Evolutionary conservation across 345 rosid species (phyloP).

Genomic region (Bruguiera parviflora): DNA sequence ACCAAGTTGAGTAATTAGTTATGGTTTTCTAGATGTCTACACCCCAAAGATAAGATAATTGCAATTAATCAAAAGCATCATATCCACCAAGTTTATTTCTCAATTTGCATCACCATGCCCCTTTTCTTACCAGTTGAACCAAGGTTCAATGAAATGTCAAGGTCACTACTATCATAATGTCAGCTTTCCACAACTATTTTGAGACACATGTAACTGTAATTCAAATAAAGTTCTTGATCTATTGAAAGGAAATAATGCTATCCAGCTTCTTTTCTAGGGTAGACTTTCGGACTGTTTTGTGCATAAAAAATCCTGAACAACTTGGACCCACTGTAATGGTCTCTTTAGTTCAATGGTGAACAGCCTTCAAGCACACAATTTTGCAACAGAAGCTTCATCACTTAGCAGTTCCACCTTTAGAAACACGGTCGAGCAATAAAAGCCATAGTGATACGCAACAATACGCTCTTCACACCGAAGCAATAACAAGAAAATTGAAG

Average conservation of each 20-base stretch:
- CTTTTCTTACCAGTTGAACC: neutral
- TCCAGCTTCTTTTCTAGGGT: no score
- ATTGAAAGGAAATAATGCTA: no score
- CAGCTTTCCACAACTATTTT: no score
- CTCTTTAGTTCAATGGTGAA: no score
- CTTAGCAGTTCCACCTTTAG: neutral
- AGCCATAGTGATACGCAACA: constrained; percentile 19
- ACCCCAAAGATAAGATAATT: neutral
- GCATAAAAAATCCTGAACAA: no score
- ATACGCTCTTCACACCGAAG: neutral
- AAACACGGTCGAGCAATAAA: neutral
- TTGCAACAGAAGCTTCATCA: neutral
- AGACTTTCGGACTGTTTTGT: no score
- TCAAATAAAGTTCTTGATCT: no score
- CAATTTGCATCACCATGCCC: neutral
- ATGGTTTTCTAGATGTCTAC: neutral
- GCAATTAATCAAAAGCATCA: neutral
- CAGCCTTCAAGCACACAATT: neutral
- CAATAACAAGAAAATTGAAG: neutral
- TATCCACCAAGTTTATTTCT: neutral
- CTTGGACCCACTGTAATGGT: no score
- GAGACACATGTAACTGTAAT: no score
- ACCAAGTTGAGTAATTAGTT: neutral
- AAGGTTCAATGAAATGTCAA: neutral
- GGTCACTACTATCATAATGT: neutral